Conservation (phyloP, 2,329 filamentous ascomycete genomes). For the Trichoderma harzianum region DNA sequence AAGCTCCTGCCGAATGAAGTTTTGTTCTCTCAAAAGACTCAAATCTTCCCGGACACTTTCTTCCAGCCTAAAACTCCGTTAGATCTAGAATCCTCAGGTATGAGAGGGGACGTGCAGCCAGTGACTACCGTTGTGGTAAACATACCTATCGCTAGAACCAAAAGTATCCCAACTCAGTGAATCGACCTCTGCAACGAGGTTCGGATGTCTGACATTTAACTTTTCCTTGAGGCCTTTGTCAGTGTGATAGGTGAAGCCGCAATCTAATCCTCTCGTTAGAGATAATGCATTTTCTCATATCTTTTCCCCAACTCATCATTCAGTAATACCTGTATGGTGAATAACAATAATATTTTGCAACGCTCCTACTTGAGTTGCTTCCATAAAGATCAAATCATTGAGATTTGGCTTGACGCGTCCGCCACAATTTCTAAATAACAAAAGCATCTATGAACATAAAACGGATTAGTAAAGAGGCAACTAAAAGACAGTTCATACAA, state of each 20-base stretch:
- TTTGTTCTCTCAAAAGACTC: neutral
- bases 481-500: neutral
- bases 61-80: neutral
- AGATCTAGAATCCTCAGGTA: neutral
- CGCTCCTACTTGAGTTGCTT: neutral
- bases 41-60: neutral
- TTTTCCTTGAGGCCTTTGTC: neutral
- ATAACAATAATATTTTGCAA: neutral
- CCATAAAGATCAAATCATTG: neutral
- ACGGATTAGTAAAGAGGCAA: neutral
- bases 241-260: neutral
- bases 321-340: neutral
- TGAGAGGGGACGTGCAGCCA: neutral
- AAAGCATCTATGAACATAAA: neutral
- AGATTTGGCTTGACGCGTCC: neutral
- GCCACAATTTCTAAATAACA: neutral
- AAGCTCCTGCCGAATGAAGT: neutral
- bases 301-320: neutral
- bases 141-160: neutral
- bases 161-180: neutral
- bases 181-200: neutral
- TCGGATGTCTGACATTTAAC: neutral
- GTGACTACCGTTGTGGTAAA: neutral
- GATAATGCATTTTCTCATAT: neutral
- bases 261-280: neutral